Percentiles rank a stretch among this genome's conserved stretches.
Evolutionary conservation across 2,329 filamentous ascomycete species (phyloP).

Genomic region (Colletotrichum coccodes): DNA sequence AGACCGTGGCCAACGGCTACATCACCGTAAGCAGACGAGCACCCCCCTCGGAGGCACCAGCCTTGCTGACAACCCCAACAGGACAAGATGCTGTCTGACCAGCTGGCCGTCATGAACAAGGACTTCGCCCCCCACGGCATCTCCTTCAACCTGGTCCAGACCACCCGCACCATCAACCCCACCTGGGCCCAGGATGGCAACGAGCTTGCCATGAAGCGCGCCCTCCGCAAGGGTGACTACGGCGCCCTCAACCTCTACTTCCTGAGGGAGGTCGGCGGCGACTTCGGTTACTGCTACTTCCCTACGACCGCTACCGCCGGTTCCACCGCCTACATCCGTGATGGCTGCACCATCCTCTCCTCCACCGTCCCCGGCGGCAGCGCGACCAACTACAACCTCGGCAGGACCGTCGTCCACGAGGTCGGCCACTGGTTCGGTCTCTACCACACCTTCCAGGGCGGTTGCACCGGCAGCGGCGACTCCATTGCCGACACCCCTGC

Average conservation of each 20-base stretch:
- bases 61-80: constrained; percentile 31
- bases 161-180: constrained; percentile 56
- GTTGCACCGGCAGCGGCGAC: constrained; percentile 49
- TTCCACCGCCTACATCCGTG: constrained; percentile 45
- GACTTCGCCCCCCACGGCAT: constrained; percentile 55
- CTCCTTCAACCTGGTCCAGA: constrained; percentile 54
- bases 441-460: constrained; percentile 58
- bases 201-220: constrained; percentile 55
- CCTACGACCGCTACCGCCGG: constrained; percentile 46
- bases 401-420: constrained; percentile 51
- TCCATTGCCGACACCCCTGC: constrained; percentile 52
- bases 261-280: constrained; percentile 45
- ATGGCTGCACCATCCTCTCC: constrained; percentile 52
- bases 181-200: constrained; percentile 54
- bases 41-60: no score
- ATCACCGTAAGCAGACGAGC: constrained; percentile 42
- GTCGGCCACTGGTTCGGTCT: constrained; percentile 61
- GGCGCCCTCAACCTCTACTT: constrained; percentile 57
- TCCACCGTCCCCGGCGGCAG: constrained; percentile 49
- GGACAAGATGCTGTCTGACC: constrained; percentile 47
- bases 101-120: constrained; percentile 57
- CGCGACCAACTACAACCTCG: constrained; percentile 45
- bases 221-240: constrained; percentile 57
- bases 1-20: constrained; percentile 43
- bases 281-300: constrained; percentile 59